Conservation (phyloP, 1,139 yeast genomes). For the Sporopachydermia cereana region DNA sequence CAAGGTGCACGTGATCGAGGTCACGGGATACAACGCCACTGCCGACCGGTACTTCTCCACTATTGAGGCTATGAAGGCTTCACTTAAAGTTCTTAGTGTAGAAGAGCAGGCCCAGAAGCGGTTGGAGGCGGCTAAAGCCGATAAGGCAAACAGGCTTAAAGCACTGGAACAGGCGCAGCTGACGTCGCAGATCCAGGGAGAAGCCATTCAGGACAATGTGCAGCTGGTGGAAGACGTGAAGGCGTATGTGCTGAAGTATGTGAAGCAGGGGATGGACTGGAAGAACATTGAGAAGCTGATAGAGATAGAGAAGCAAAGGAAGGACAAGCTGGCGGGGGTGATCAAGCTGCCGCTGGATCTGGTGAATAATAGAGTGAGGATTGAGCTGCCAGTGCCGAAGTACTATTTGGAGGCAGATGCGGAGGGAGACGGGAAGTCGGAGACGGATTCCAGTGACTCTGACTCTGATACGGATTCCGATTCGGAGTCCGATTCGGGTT, state of each 20-base stretch:
- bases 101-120: slow-evolving; percentile 65
- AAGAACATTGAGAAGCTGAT: slow-evolving; percentile 70
- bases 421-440: slow-evolving; percentile 19
- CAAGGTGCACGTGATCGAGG: slow-evolving; percentile 23
- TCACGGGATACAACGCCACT: slow-evolving; percentile 64
- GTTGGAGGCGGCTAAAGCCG: slow-evolving; percentile 61
- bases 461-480: slow-evolving; percentile 24
- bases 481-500: slow-evolving; percentile 21
- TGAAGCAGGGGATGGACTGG: slow-evolving; percentile 94
- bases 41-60: slow-evolving; percentile 79
- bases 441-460: slow-evolving; percentile 21
- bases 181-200: slow-evolving; percentile 56
- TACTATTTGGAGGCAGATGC: slow-evolving; percentile 23
- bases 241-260: slow-evolving; percentile 47
- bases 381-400: slow-evolving; percentile 43
- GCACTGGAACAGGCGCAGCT: slow-evolving; percentile 56
- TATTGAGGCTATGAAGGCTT: slow-evolving; percentile 69
- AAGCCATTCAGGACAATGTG: slow-evolving; percentile 58
- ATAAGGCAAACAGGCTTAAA: slow-evolving; percentile 60
- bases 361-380: slow-evolving; percentile 52
- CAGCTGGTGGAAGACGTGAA: slow-evolving; percentile 65
- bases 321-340: slow-evolving; percentile 49
- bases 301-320: slow-evolving; percentile 53
- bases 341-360: slow-evolving; percentile 64
- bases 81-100: slow-evolving; percentile 62